Conservation (phyloP, 148 eudicot genomes). For the Pouteria glomerata region DNA sequence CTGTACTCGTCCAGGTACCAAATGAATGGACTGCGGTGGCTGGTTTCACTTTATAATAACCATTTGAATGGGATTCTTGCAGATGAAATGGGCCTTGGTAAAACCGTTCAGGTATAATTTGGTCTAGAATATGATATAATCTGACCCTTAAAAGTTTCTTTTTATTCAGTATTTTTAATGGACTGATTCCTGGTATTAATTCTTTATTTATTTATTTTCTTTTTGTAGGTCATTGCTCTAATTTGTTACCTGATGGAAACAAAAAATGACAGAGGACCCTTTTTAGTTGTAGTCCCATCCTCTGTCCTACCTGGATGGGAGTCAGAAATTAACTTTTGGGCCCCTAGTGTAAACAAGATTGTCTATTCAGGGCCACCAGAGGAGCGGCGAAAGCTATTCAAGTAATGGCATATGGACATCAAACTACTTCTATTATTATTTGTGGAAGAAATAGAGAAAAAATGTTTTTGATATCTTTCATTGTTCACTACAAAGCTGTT, state of each 20-base stretch:
- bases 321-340: constrained; percentile 84
- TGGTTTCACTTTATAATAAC: constrained; percentile 92
- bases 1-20: constrained; percentile 62
- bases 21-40: constrained; percentile 97
- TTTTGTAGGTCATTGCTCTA: constrained; percentile 77
- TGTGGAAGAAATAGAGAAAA: too few relatives aligned
- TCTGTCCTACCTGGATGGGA: constrained; percentile 98
- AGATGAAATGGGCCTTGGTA: constrained; percentile 99
- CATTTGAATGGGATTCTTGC: constrained; percentile 98
- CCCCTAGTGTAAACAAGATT: constrained; percentile 83
- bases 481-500: too few relatives aligned
- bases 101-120: constrained; percentile 88
- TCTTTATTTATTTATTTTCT: constrained; percentile 7
- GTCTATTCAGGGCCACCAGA: constrained; percentile 96
- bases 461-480: too few relatives aligned
- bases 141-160: neutral
- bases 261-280: constrained; percentile 96
- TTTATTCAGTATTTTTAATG: neutral
- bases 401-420: constrained; percentile 42
- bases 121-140: neutral
- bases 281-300: constrained; percentile 94
- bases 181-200: neutral
- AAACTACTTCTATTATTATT: neutral
- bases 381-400: constrained; percentile 83
- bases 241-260: constrained; percentile 93